phyloP scores from a whole-genome alignment of 495 filamentous ascomycete genomes.

The Daldinia caldariorum region DNA sequence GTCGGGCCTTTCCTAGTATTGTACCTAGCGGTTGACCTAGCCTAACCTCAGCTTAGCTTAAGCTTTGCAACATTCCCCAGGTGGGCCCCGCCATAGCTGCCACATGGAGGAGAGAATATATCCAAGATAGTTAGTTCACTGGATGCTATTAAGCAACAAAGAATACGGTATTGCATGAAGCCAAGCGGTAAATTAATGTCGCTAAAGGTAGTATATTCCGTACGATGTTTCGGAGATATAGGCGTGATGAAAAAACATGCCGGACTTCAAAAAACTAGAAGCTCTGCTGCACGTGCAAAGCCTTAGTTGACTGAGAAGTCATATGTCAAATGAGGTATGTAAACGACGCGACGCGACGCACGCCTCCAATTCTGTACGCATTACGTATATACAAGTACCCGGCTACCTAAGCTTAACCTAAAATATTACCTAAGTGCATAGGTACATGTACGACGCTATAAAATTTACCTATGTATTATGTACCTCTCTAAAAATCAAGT shows the following conservation, averaged over 20 bases:
- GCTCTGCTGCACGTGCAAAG: too few relatives aligned
- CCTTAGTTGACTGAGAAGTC: too few relatives aligned
- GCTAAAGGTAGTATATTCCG: neutral
- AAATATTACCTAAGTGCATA: neutral
- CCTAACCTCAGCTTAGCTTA: neutral
- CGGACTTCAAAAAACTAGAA: too few relatives aligned
- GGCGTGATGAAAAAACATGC: slow-evolving; percentile 3
- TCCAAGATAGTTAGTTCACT: too few relatives aligned
- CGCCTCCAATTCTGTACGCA: neutral
- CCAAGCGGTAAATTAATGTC: slow-evolving; percentile 20
- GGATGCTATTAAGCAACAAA: neutral
- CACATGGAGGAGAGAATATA: slow-evolving; percentile 18
- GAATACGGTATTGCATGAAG: slow-evolving; percentile 23
- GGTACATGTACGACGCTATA: slow-evolving; percentile 6
- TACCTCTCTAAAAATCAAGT: neutral
- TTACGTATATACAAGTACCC: neutral
- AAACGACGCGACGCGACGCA: too few relatives aligned
- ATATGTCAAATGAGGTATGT: too few relatives aligned
- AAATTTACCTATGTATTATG: neutral
- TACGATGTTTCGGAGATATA: slow-evolving; percentile 24
- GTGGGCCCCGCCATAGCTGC: slow-evolving; percentile 5
- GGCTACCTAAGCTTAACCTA: neutral
- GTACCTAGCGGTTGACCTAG: neutral
- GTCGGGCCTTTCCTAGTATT: slow-evolving; percentile 13
- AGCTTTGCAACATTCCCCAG: slow-evolving; percentile 19